Evolutionary conservation across 192 early-diverging fungal species (phyloP).

Genomic region (Gryganskiella cystojenkinii): DNA sequence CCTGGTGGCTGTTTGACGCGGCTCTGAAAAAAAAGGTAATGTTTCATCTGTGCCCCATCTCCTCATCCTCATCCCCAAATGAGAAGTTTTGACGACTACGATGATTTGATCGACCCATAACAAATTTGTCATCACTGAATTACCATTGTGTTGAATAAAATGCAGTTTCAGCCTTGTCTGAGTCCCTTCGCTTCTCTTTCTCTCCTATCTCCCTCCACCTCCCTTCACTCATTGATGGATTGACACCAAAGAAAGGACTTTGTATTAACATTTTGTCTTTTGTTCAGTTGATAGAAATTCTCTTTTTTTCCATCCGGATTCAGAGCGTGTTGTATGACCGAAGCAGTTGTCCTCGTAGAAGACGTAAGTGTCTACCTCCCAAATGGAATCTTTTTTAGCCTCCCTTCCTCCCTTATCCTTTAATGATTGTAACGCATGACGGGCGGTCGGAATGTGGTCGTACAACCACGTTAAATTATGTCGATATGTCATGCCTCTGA

Average conservation of each 20-base stretch:
- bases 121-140: conserved; percentile 42
- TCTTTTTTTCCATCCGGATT: no score
- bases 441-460: conserved; percentile 58
- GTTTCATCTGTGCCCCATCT: background rate
- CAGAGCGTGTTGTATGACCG: no score
- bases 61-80: background rate
- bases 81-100: conserved; percentile 16
- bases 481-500: conserved; percentile 58
- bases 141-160: conserved; percentile 52
- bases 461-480: conserved; percentile 53
- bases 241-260: no score
- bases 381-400: background rate
- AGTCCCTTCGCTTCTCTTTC: conserved; percentile 19
- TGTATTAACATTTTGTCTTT: no score
- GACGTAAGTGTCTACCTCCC: conserved; percentile 3
- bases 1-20: background rate
- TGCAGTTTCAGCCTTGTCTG: conserved; percentile 57
- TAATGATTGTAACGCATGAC: conserved; percentile 59
- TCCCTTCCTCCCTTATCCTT: background rate
- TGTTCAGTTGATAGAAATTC: no score
- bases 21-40: conserved; percentile 10
- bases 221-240: background rate
- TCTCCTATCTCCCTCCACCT: background rate
- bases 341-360: background rate
- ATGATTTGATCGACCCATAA: conserved; percentile 54